Evolutionary conservation across 345 rosid species (phyloP).

Genomic region (Melastoma malabathricum): DNA sequence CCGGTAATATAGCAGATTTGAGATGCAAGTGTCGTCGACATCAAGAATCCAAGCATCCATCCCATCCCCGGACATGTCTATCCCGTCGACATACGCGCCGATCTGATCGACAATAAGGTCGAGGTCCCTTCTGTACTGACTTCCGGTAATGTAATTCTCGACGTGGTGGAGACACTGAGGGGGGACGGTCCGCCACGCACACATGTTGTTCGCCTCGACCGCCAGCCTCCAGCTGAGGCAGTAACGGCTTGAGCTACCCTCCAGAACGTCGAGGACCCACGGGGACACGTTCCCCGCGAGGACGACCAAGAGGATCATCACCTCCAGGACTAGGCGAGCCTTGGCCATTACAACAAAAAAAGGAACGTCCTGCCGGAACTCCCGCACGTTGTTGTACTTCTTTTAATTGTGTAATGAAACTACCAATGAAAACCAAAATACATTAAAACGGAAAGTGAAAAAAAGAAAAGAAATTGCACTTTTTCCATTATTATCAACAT

Average conservation of each 20-base stretch:
- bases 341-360: slow-evolving; percentile 2
- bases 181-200: slow-evolving; percentile 68
- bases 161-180: slow-evolving; percentile 36
- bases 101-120: slow-evolving; percentile 41
- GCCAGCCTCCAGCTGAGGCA: slow-evolving; percentile 86
- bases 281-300: background rate
- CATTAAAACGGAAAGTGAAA: too few relatives aligned
- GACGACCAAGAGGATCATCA: slow-evolving; percentile 1
- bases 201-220: slow-evolving; percentile 65
- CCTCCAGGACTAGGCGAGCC: background rate
- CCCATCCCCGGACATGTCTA: slow-evolving; percentile 29
- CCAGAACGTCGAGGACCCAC: background rate
- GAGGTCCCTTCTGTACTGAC: slow-evolving; percentile 61
- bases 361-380: too few relatives aligned
- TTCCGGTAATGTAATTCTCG: slow-evolving; percentile 59
- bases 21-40: slow-evolving; percentile 81
- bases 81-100: slow-evolving; percentile 21
- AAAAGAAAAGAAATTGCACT: too few relatives aligned
- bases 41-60: slow-evolving; percentile 89
- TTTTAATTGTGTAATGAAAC: too few relatives aligned
- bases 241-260: background rate
- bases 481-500: too few relatives aligned
- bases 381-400: too few relatives aligned
- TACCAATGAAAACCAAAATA: too few relatives aligned
- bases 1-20: slow-evolving; percentile 57